Conservation (phyloP, 2,329 filamentous ascomycete species). For the Alternaria panax region DNA sequence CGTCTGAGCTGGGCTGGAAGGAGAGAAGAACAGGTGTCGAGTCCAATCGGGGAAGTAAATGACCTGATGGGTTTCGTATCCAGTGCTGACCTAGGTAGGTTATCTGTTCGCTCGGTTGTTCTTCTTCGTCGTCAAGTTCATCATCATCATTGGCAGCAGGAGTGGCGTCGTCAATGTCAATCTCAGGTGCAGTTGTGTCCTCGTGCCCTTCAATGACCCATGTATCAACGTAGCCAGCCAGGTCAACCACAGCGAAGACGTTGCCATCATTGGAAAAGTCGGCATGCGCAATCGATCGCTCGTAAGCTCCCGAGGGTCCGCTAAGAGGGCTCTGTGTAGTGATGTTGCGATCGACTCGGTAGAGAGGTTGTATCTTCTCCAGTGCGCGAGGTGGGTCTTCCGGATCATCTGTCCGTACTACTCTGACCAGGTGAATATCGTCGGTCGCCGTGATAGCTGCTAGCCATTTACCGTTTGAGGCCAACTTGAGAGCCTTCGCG, state of each 20-base stretch:
- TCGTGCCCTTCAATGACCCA: constrained; percentile 75
- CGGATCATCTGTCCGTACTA: constrained; percentile 52
- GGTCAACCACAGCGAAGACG: constrained; percentile 79
- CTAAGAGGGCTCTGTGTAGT: constrained; percentile 54
- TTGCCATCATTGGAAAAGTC: constrained; percentile 82
- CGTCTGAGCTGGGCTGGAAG: constrained; percentile 51
- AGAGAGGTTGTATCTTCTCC: constrained; percentile 48
- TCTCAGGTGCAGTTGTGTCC: constrained; percentile 55
- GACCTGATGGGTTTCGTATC: constrained; percentile 74
- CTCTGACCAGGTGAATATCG: constrained; percentile 57
- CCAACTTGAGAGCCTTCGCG: constrained; percentile 73
- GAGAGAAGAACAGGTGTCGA: constrained; percentile 56
- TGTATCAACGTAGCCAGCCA: constrained; percentile 85
- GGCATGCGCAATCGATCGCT: constrained; percentile 75
- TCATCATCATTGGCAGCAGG: constrained; percentile 37
- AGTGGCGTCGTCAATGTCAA: constrained; percentile 47
- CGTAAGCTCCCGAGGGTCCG: constrained; percentile 76
- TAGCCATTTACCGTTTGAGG: constrained; percentile 74
- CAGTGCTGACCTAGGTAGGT: constrained; percentile 71
- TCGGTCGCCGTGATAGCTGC: constrained; percentile 60
- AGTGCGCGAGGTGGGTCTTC: constrained; percentile 50
- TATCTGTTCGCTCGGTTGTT: constrained; percentile 53
- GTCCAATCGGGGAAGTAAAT: constrained; percentile 55
- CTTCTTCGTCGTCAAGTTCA: constrained; percentile 56
- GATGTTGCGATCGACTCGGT: constrained; percentile 45